Base-by-base conservation (phyloP, 2,329 filamentous ascomycete species). In the Didymella segeticola region DNA sequence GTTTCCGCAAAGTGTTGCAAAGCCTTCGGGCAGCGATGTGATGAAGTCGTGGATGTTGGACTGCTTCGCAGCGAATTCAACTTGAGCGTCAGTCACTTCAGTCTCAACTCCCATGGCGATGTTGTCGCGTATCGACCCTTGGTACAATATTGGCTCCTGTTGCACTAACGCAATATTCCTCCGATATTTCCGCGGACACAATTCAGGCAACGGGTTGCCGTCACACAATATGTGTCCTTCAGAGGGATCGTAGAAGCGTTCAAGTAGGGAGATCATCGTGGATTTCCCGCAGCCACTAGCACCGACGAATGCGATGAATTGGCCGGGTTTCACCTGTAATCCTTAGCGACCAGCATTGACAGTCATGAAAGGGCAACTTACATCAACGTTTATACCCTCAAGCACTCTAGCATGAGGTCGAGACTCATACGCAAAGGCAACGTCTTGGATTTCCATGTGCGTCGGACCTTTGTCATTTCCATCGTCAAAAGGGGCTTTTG, bases 121-220 rank as follows among this genome's bases (percentile, higher is more conserved):
- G 71, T 98, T 98, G 27, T 98, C 93, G 61, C 83, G 85, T 67
- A 99, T 91, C 0, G 89, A 93, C 36, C 93, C 95, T 73, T 96
- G 92, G 76, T 97, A 99, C 0, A 99, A 79, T 0, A 93, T 96
- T 0, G 95, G 93, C 72, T 98, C 95, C 71, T 98, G 95, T 27
- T 89, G 92, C 12, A 99, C 93, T 9, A 99, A 87, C 0, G 93
- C 89, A 59, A 98, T 84, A 72, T 88, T 86, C 15, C 83, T 87
- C 46, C 95, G 88, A 77, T 97, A 97, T 49, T 93, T 86, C 75
- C 90, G 92, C 6, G 93, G 80, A 73, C 93, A 68, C 17, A 97
- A 79, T 3, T 80, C 81, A 53, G 86, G 87, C 64, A 98, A 90
- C 58, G 96, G 88, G 59, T 85, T 85, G 51, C 86, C 89, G 67